Base-by-base conservation (phyloP, 2,329 filamentous ascomycete genomes). In the Arthrobotrys sinensis region DNA sequence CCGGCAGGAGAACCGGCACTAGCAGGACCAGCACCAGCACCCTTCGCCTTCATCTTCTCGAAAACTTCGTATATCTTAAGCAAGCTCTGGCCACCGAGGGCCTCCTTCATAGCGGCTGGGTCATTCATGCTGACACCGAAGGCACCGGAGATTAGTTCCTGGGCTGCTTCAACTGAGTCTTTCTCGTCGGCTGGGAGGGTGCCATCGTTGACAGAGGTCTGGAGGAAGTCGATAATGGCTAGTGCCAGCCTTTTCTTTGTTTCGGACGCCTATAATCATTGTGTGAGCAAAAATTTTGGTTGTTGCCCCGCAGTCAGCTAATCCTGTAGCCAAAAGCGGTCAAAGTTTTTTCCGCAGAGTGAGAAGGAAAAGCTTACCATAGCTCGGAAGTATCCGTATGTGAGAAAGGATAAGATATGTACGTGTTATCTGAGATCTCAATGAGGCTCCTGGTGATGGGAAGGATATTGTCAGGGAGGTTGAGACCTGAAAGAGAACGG, bases 141-240 rank as follows among this genome's bases (percentile, higher is more conserved):
- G 81, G 92, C 92, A 84, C 98, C 95, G 81, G 91, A 90, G 85
- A 99, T 98, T 86, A 95, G 97, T 86, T 94, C 94, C 84, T 92
- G 89, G 81, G 96, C 96, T 65, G 99, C 91, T 84, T 99, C 96
- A 84, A 99, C 92, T 80, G 92, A 95, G 83, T 99, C 96, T 81
- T 91, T 90, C 85, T 99, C 95, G 82, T 98, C 96, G 82, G 91
- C 87, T 67, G 91, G 89, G 76, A 99, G 89, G 52, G 94, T 97
- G 83, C 96, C 96, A 84, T 99, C 96, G 80, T 90, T 91, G 82
- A 93, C 87, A 53, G 94, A 97, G 76, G 90, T 91, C 82, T 89
- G 89, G 79, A 99, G 91, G 87, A 97, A 99, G 86, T 98, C 93
- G 87, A 97, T 93, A 85, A 99, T 95, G 82, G 96, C 93, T 84